Evolutionary conservation across 345 rosid species (phyloP).

Genomic region (Acer negundo): DNA sequence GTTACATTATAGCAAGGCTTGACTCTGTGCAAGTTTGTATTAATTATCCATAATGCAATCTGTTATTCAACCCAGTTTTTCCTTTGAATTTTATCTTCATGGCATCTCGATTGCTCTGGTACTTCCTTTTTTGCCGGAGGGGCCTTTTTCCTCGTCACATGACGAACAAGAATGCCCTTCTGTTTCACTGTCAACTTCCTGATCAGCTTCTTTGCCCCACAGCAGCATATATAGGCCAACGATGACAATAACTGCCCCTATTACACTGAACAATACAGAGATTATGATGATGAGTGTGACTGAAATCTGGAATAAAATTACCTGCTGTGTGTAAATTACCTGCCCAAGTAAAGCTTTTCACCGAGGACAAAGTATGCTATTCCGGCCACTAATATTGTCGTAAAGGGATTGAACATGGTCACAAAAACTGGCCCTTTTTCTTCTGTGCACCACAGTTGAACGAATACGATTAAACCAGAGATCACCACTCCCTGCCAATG

Average conservation of each 20-base stretch:
- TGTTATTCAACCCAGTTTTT: background rate
- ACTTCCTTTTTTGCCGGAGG: slow-evolving; percentile 21
- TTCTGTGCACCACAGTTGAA: slow-evolving; percentile 64
- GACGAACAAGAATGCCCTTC: slow-evolving; percentile 18
- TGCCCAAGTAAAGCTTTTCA: slow-evolving; percentile 61
- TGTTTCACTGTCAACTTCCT: slow-evolving; percentile 15
- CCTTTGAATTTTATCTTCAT: background rate
- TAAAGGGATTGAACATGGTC: slow-evolving; percentile 64
- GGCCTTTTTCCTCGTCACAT: slow-evolving; percentile 17
- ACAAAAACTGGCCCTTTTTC: slow-evolving; percentile 61
- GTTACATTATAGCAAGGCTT: background rate
- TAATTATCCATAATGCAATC: background rate
- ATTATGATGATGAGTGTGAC: background rate
- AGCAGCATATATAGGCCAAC: slow-evolving; percentile 58
- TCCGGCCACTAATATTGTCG: slow-evolving; percentile 47
- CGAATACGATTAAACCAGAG: slow-evolving; percentile 44
- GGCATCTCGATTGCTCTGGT: slow-evolving; percentile 16
- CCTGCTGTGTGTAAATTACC: slow-evolving; percentile 35
- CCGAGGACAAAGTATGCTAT: slow-evolving; percentile 59
- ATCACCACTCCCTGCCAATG: slow-evolving; percentile 61
- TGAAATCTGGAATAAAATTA: background rate
- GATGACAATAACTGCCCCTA: slow-evolving; percentile 54
- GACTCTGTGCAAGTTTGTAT: background rate
- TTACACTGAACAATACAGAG: slow-evolving; percentile 36
- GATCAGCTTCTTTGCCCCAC: slow-evolving; percentile 70